Base-by-base conservation (phyloP, 768 basidiomycete species). In the Roridomyces roridus region DNA sequence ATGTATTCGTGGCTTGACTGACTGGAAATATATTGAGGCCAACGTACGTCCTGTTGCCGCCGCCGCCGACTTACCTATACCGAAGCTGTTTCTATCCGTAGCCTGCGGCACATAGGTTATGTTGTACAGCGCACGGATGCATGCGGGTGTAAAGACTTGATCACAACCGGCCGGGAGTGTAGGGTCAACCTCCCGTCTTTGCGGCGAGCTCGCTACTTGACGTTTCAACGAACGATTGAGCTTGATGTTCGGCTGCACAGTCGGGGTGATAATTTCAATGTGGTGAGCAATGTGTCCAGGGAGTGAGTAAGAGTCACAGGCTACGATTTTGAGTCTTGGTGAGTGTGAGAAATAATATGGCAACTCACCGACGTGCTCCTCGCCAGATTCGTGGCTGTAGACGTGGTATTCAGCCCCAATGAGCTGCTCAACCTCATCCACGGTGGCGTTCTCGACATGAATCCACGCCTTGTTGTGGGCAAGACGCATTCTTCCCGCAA, bases 1-100 rank as follows among this genome's bases (percentile, higher is more conserved):
- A 81, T 25, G 76, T 73, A 46, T 79, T 72, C 2, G 77, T 74
- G 6, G 76, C 76, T 52, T 76, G 75, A 59, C 79, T 78, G 41
- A 80, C 80, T 81, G 51, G 34, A 12, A 29, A 46, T 18, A 31
- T 23, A 15, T 20, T 17, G 8, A 52, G 41, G 20, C 25, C 8
- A 2, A 9, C 20, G 0, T n/a, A 24, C 18, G 28, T 35, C 15
- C 11, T 34, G 15, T 34, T 34, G 31, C 11, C n/a, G n/a, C n/a
- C n/a, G n/a, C n/a, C n/a, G 44, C 25, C 45, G 10, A 48, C 57
- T 51, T 23, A 67, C 69, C 56, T 17, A 79, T 75, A 4, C 74
- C 77, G 41, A 69, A 67, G 44, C 64, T 68, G 48, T 70, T 72
- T 14, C 42, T 47, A 36, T 69, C 65, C 36, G 66, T 67, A 36